phyloP scores from a whole-genome alignment of 1,284 basidiomycete genomes.

The Puccinia triticina region DNA sequence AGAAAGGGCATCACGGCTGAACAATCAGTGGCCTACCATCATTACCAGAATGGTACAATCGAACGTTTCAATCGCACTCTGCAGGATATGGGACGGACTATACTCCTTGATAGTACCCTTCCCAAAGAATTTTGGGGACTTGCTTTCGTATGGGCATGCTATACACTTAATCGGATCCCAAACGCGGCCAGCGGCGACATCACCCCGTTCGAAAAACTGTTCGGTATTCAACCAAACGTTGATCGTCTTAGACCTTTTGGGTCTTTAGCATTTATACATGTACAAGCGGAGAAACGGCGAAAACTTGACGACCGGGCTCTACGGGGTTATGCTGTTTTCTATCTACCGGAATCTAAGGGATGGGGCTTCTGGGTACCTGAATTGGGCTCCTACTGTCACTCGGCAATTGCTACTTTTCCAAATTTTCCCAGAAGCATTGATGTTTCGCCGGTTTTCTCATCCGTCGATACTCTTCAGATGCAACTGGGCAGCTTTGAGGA shows the following conservation, averaged over 20 bases:
- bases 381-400: neutral
- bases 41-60: neutral
- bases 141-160: too few relatives aligned
- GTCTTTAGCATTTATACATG: neutral
- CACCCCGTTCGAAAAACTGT: constrained; percentile 26
- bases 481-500: too few relatives aligned
- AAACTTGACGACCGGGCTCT: constrained; percentile 12
- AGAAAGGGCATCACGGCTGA: neutral
- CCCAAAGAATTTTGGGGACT: neutral
- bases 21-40: neutral
- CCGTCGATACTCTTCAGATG: too few relatives aligned
- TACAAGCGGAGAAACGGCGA: constrained; percentile 3
- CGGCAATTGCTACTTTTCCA: neutral
- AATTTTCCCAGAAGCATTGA: neutral
- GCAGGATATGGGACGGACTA: too few relatives aligned
- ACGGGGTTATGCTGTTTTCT: neutral
- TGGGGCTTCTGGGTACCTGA: constrained; percentile 32
- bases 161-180: constrained; percentile 14
- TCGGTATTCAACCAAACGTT: neutral
- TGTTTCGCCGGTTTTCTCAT: too few relatives aligned
- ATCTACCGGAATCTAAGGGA: constrained; percentile 17
- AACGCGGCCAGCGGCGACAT: neutral
- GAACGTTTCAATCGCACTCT: too few relatives aligned
- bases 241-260: neutral
- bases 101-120: too few relatives aligned